A percentile compares a stretch with the other conserved stretches of the same genome.
Evolutionary conservation across 257 asterid genomes (phyloP).

Genomic region (Anisodus tanguticus): DNA sequence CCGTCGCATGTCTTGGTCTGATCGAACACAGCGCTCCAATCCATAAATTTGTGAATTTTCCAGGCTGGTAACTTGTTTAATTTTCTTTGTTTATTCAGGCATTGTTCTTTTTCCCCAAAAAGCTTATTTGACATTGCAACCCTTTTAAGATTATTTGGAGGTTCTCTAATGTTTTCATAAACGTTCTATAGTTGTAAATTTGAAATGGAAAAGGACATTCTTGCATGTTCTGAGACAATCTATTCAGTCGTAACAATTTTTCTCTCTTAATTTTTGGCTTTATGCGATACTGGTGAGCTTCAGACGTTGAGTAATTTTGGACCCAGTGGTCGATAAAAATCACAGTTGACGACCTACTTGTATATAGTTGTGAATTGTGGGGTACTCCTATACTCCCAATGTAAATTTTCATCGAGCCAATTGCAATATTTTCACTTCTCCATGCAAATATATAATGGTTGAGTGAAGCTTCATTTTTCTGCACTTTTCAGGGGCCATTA

Average conservation of each 20-base stretch:
- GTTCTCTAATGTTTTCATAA: not conserved
- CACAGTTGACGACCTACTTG: not conserved
- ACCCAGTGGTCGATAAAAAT: not conserved
- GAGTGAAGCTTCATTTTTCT: too few relatives aligned
- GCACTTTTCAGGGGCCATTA: too few relatives aligned
- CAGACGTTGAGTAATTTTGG: not conserved
- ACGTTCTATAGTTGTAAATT: not conserved
- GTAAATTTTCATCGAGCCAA: not conserved
- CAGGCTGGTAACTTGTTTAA: not conserved
- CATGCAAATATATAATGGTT: not conserved
- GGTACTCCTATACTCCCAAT: not conserved
- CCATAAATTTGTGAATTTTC: conserved; percentile 38
- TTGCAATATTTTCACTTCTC: not conserved
- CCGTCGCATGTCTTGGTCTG: conserved; percentile 83
- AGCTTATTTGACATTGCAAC: not conserved
- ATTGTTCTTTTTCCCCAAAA: too few relatives aligned
- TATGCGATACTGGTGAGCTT: not conserved
- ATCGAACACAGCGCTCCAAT: conserved; percentile 50
- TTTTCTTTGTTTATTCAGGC: not conserved
- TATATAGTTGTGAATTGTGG: not conserved
- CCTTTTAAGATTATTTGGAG: not conserved
- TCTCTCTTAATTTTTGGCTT: not conserved
- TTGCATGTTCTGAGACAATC: not conserved
- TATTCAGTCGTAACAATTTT: not conserved
- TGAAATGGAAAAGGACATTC: not conserved